Evolutionary conservation across 768 basidiomycete genomes (phyloP).

Genomic region (Baorangia bicolor): DNA sequence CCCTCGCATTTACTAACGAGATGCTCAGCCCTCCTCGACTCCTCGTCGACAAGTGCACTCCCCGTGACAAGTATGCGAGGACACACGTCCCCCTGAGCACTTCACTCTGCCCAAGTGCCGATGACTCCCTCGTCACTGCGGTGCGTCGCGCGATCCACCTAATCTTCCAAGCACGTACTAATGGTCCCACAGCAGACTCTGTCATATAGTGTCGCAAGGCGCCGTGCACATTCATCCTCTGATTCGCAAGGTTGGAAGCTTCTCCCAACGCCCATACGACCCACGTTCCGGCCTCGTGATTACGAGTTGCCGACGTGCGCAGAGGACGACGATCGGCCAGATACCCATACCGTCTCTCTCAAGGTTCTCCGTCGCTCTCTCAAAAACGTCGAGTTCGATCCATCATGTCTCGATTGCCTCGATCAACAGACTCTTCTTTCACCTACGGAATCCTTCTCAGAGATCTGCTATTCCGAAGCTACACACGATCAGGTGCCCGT

Average conservation of each 20-base stretch:
- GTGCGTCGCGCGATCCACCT: conserved; percentile 10
- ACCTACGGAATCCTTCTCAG: conserved; percentile 42
- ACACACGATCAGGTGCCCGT: conserved; percentile 34
- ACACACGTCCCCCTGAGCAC: conserved; percentile 30
- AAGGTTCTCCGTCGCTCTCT: conserved; percentile 36
- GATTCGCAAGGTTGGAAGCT: conserved; percentile 34
- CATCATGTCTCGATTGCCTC: conserved; percentile 40
- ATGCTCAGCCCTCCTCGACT: conserved; percentile 27
- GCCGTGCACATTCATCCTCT: conserved; percentile 34
- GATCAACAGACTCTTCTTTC: conserved; percentile 43
- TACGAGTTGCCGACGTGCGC: conserved; percentile 28
- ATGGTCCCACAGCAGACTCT: conserved; percentile 15
- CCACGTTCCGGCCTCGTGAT: conserved; percentile 36
- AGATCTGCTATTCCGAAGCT: conserved; percentile 42
- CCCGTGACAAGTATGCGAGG: conserved; percentile 34
- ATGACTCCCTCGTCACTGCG: conserved; percentile 25
- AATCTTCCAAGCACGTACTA: background rate
- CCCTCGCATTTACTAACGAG: conserved; percentile 1
- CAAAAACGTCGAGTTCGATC: conserved; percentile 39
- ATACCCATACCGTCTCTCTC: conserved; percentile 29
- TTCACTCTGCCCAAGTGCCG: conserved; percentile 27
- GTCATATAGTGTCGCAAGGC: conserved; percentile 17
- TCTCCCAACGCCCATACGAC: conserved; percentile 34
- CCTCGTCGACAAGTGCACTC: conserved; percentile 35
- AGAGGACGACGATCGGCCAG: conserved; percentile 30